A percentile compares a stretch with the other conserved stretches of the same genome.
These are phyloP conservation scores for Starmerella riodocensis DNA, from an alignment of 805 yeast genomes.

Conservation along the genomic window DNA sequence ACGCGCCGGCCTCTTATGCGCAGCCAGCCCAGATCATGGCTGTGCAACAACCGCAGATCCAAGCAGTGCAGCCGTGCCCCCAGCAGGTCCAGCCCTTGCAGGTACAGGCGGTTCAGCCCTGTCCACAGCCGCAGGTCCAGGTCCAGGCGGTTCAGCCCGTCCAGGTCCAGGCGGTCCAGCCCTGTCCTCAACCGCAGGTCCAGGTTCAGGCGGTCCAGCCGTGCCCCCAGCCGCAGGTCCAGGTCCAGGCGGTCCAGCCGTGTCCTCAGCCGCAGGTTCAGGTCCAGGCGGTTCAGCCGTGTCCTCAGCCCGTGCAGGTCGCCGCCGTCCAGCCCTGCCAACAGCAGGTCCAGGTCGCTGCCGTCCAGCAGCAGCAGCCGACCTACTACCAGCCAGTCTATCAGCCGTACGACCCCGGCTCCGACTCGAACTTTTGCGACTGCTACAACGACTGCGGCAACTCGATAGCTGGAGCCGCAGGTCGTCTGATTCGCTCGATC, in stretches of 20 bases:
- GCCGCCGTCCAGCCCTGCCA: constrained; percentile 3
- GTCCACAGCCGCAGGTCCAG: too few relatives aligned
- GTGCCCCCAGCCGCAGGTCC: constrained; percentile 3
- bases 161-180: constrained; percentile 2
- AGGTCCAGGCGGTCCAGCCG: constrained; percentile 6
- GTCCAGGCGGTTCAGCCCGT: constrained; percentile 2
- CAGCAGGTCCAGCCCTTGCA: constrained; percentile 3
- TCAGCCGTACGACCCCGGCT: too few relatives aligned
- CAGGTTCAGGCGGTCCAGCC: constrained; percentile 10
- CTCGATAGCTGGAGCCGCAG: constrained; percentile 9
- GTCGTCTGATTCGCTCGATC: constrained; percentile 11
- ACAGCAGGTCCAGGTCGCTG: constrained; percentile 7
- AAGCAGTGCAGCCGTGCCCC: constrained; percentile 9
- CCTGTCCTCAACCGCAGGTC: constrained; percentile 6
- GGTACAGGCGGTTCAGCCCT: constrained; percentile 7
- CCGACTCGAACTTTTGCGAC: constrained; percentile 1
- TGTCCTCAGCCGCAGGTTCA: constrained; percentile 1
- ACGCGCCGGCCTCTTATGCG: constrained; percentile 3
- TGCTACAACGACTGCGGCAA: constrained; percentile 10
- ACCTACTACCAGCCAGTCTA: too few relatives aligned
- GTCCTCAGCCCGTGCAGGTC: constrained; percentile 5
- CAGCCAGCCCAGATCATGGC: constrained; percentile 4
- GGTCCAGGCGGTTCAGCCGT: constrained; percentile 10
- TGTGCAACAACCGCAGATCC: constrained; percentile 5
- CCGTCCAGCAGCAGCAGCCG: constrained; percentile 14